phyloP scores from a whole-genome alignment of 2,329 filamentous ascomycete genomes.

The Fusarium sp. region DNA sequence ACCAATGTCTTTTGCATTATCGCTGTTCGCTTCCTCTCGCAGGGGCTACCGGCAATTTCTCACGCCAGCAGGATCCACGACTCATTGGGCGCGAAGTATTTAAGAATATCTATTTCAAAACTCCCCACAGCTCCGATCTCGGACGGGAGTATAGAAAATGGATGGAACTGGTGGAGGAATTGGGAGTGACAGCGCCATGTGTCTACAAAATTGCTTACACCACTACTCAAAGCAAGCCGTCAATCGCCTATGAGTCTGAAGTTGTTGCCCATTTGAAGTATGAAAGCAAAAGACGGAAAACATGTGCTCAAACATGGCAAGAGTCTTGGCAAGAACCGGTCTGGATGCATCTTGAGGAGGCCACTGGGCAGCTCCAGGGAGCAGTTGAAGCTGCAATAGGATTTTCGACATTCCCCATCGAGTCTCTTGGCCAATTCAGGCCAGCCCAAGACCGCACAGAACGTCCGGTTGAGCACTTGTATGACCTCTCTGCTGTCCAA shows the following conservation, averaged over 20 bases:
- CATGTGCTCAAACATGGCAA: background rate
- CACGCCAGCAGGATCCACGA: background rate
- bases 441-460: accelerated
- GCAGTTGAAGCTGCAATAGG: background rate
- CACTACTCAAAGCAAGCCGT: accelerated
- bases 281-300: too few relatives aligned
- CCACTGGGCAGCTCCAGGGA: background rate
- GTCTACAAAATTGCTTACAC: background rate
- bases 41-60: background rate
- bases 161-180: background rate
- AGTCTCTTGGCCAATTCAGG: background rate
- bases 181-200: background rate
- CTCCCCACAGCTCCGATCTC: too few relatives aligned
- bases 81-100: background rate
- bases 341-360: background rate
- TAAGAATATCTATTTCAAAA: background rate
- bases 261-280: accelerated
- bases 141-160: background rate
- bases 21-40: background rate
- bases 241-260: accelerated
- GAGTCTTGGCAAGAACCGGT: background rate
- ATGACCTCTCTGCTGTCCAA: background rate
- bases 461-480: accelerated
- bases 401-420: background rate
- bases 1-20: background rate